Percentiles rank a stretch among this genome's conserved stretches.
phyloP scores from a whole-genome alignment of 164 flowering plant genomes.

The Saururus chinensis region DNA sequence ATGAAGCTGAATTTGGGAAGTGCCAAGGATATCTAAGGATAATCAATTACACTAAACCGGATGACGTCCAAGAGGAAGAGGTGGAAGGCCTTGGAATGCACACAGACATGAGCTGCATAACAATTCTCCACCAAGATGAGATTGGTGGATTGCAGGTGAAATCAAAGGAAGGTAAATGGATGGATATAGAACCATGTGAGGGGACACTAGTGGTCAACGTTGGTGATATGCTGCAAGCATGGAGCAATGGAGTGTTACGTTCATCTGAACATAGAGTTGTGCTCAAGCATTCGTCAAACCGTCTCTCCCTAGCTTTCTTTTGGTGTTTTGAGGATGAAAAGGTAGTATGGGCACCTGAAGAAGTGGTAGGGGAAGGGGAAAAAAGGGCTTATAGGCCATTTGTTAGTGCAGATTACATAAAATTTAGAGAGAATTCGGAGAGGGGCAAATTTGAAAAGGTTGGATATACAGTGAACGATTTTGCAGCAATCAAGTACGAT shows the following conservation, averaged over 20 bases:
- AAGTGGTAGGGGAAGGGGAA: conserved; percentile 56
- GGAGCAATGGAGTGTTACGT: conserved; percentile 76
- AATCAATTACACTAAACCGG: conserved; percentile 58
- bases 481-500: conserved; percentile 31
- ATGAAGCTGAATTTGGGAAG: conserved; percentile 40
- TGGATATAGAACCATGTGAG: conserved; percentile 58
- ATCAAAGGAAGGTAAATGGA: conserved; percentile 67
- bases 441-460: conserved; percentile 70
- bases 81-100: conserved; percentile 91
- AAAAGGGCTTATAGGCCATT: conserved; percentile 51
- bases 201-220: conserved; percentile 68
- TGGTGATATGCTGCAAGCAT: conserved; percentile 86
- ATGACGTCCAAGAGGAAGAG: conserved; percentile 13
- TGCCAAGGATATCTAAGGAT: conserved; percentile 81
- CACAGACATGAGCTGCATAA: conserved; percentile 91
- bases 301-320: conserved; percentile 75
- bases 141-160: conserved; percentile 82
- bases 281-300: conserved; percentile 24
- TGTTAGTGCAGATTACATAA: conserved; percentile 55
- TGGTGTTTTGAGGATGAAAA: conserved; percentile 94
- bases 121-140: conserved; percentile 70
- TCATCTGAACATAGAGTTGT: conserved; percentile 84
- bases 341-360: conserved; percentile 55
- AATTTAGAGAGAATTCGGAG: conserved; percentile 62
- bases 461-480: conserved; percentile 68